Conservation (phyloP, 805 yeast genomes). For the Lachancea quebecensis region DNA sequence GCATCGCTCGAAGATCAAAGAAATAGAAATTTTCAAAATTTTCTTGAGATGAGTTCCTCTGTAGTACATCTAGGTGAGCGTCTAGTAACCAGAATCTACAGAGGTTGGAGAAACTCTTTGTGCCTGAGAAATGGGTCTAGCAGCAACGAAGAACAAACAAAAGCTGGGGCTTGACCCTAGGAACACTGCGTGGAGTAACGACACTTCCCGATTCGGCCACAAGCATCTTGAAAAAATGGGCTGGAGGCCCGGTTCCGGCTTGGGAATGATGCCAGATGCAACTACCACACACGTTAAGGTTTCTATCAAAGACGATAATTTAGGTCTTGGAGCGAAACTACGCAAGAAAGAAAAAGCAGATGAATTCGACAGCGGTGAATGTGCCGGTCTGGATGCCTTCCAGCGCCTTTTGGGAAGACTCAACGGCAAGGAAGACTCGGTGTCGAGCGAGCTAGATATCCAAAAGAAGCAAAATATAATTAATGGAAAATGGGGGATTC, state of each 20-base stretch:
- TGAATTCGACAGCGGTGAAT: slow-evolving; percentile 72
- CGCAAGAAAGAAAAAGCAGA: slow-evolving; percentile 52
- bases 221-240: slow-evolving; percentile 75
- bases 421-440: slow-evolving; percentile 74
- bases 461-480: slow-evolving; percentile 62
- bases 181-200: slow-evolving; percentile 90
- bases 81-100: not conserved
- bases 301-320: slow-evolving; percentile 67
- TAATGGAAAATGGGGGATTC: slow-evolving; percentile 85
- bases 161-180: slow-evolving; percentile 90
- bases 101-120: not conserved
- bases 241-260: slow-evolving; percentile 88
- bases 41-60: slow-evolving; percentile 3
- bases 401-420: slow-evolving; percentile 84
- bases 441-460: slow-evolving; percentile 57
- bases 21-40: slow-evolving; percentile 1
- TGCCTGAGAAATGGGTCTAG: slow-evolving; percentile 56
- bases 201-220: slow-evolving; percentile 78
- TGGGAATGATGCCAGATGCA: slow-evolving; percentile 65
- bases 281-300: slow-evolving; percentile 80
- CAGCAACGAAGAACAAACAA: slow-evolving; percentile 73
- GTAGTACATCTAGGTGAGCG: too few species aligned
- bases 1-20: too few species aligned
- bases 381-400: slow-evolving; percentile 87
- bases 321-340: slow-evolving; percentile 85